phyloP scores from a whole-genome alignment of 108 stramenopile genomes.

The Aurantiochytrium sp. region DNA sequence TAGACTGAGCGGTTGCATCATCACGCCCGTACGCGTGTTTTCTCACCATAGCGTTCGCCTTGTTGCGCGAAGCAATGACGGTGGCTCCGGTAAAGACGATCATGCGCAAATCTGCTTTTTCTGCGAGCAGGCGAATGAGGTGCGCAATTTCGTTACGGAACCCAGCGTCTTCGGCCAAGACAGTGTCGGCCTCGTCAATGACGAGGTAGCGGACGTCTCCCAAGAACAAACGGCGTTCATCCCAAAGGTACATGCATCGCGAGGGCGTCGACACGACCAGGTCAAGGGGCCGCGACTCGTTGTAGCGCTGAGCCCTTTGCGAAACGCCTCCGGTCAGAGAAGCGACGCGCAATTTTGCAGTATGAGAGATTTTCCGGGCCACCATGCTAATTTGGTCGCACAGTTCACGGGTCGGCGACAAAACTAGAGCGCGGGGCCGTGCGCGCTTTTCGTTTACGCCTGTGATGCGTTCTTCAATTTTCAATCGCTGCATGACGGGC shows the following conservation, averaged over 20 bases:
- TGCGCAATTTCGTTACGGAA: not conserved
- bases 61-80: not conserved
- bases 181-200: not conserved
- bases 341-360: not conserved
- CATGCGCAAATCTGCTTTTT: not conserved
- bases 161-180: not conserved
- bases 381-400: not conserved
- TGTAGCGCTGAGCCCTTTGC: not conserved
- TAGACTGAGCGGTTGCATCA: not conserved
- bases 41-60: not conserved
- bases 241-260: not conserved
- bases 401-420: not conserved
- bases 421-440: too few relatives aligned
- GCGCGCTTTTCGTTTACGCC: too few relatives aligned
- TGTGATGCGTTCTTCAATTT: not conserved
- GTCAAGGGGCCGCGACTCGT: not conserved
- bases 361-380: not conserved
- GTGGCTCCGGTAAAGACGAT: not conserved
- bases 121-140: not conserved
- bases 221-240: not conserved
- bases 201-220: not conserved
- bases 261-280: not conserved
- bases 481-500: not conserved
- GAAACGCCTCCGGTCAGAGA: not conserved
- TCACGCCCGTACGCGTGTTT: not conserved